Evolutionary conservation across 177 flowering plant genomes (phyloP), one percentile per base, ranked within the genome.

Genomic region (Vitis hybrid): DNA sequence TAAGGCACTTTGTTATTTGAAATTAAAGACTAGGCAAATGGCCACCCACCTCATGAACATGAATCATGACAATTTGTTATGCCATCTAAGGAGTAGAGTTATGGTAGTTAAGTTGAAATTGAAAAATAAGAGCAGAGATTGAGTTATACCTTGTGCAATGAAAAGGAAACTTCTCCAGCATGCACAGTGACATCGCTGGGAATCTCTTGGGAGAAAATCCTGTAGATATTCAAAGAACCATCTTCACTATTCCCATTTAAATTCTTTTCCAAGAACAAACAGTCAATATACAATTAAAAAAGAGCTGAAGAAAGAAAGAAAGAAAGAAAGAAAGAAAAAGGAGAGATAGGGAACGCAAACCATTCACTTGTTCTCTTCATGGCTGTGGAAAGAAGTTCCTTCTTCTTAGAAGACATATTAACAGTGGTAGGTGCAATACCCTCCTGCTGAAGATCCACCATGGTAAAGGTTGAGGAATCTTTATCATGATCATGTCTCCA

Each of bases 121-220:
- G 59, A 56, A 64, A 64, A 15, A 21, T 10, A 56, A 40, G 10
- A 35, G 10, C 9, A 21, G 60, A 35, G 30, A 15, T 17, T 12
- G 49, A 60, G 40, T 49, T 52, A 5, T 69, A 92, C 98, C 96
- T 90, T 92, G 77, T 94, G 98, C 77, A 94, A 76, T 46, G 94
- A 74, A 82, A 94, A 92, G 52, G 91, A 80, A 68, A 79, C 80
- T 71, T 81, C 94, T 70, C 87, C 94, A 15, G 74, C 88, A 57
- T 74, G 73, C 74, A 91, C 79, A 2, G 85, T 86, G 64, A 91
- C 74, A 80, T 94, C 98, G 64, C 91, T 92, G 0, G 94, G 93
- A 72, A 92, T 85, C 76, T 94, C 97, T 81, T 89, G 98, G 49
- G 98, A 89, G 71, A 82, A 88, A 76, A 90, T 92, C 98, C 98